Evolutionary conservation across 768 basidiomycete genomes (phyloP).

Genomic region (Basidioascus undulatus): DNA sequence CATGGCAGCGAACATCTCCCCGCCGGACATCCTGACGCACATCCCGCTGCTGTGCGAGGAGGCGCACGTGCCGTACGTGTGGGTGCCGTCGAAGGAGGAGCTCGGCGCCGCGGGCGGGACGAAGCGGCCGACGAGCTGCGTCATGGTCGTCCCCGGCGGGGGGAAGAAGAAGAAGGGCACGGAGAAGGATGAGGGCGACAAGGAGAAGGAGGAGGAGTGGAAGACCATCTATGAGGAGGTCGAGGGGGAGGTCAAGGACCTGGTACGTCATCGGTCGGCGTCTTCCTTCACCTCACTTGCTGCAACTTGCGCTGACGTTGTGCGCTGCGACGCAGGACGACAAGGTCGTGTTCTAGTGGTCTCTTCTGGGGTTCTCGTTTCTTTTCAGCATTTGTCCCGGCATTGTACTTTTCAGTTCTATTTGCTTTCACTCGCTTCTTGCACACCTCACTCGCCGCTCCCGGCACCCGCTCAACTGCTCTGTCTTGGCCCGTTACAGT

Average conservation of each 20-base stretch:
- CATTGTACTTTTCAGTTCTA: no score
- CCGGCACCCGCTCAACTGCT: no score
- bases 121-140: conserved; percentile 93
- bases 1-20: conserved; percentile 89
- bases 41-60: conserved; percentile 87
- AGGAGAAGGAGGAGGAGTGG: conserved; percentile 50
- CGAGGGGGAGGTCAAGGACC: conserved; percentile 54
- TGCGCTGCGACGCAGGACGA: no score
- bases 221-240: conserved; percentile 67
- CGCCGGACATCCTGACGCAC: conserved; percentile 95
- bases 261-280: conserved; percentile 18
- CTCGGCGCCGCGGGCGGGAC: conserved; percentile 87
- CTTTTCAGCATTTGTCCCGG: no score
- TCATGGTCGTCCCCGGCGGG: conserved; percentile 69
- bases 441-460: no score
- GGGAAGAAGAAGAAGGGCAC: conserved; percentile 29
- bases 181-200: conserved; percentile 31
- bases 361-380: no score
- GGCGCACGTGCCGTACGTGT: conserved; percentile 68
- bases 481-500: no score
- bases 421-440: no score
- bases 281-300: no score
- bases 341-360: no score
- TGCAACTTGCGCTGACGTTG: no score
- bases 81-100: conserved; percentile 78